phyloP scores from a whole-genome alignment of 2,329 filamentous ascomycete species.

The Ceratocystis cacaofunesta region DNA sequence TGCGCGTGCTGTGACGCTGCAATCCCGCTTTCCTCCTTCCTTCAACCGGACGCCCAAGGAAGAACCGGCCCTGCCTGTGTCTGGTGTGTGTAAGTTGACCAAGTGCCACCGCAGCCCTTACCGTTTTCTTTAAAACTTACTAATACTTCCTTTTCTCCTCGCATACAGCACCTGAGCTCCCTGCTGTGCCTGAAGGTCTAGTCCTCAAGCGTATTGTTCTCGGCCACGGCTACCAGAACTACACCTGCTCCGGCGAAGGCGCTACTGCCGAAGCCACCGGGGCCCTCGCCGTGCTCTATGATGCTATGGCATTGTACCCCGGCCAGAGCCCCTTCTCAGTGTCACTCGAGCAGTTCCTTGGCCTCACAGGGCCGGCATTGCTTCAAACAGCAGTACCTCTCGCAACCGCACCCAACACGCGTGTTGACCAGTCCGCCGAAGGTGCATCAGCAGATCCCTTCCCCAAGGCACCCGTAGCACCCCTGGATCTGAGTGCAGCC shows the following conservation, averaged over 20 bases:
- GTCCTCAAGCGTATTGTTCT: slow-evolving; percentile 41
- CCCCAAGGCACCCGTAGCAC: slow-evolving; percentile 28
- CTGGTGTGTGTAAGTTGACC: slow-evolving; percentile 8
- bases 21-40: background rate
- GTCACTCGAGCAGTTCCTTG: slow-evolving; percentile 20
- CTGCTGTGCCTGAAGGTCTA: slow-evolving; percentile 26
- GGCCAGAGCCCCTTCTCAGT: slow-evolving; percentile 28
- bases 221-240: slow-evolving; percentile 55
- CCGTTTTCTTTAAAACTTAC: background rate
- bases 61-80: background rate
- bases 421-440: slow-evolving; percentile 23
- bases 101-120: background rate
- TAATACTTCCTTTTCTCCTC: slow-evolving; percentile 10
- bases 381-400: slow-evolving; percentile 32
- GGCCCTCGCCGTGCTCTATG: slow-evolving; percentile 46
- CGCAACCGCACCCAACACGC: slow-evolving; percentile 26
- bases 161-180: slow-evolving; percentile 26
- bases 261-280: slow-evolving; percentile 20
- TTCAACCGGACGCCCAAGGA: background rate
- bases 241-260: slow-evolving; percentile 22
- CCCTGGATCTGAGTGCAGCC: slow-evolving; percentile 27
- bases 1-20: background rate
- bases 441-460: slow-evolving; percentile 33
- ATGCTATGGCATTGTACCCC: slow-evolving; percentile 39
- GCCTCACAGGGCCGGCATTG: slow-evolving; percentile 29